These are phyloP conservation scores for Pilobolus umbonatus DNA, from an alignment of 192 early-diverging fungal genomes.

Conservation along the genomic window DNA sequence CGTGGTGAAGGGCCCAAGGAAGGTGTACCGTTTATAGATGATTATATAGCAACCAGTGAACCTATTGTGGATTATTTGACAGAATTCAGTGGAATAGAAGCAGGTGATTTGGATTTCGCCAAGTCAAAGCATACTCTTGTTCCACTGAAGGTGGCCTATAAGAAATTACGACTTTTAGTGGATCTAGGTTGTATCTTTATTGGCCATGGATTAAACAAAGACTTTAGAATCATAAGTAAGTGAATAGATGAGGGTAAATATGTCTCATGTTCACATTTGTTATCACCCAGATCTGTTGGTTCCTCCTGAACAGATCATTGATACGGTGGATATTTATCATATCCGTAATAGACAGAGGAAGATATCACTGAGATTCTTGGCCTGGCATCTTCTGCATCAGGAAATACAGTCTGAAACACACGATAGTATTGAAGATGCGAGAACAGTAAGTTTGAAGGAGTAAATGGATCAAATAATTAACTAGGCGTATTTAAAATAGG, in stretches of 20 bases:
- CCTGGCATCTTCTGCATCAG: slow-evolving; percentile 78
- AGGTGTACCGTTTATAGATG: slow-evolving; percentile 91
- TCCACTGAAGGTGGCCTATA: slow-evolving; percentile 90
- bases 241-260: not conserved
- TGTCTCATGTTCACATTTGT: not conserved
- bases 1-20: slow-evolving; percentile 71
- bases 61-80: slow-evolving; percentile 91
- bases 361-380: slow-evolving; percentile 87
- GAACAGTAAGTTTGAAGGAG: slow-evolving; percentile 52
- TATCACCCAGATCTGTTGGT: slow-evolving; percentile 68
- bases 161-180: slow-evolving; percentile 83
- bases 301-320: slow-evolving; percentile 80
- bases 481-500: no score
- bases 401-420: slow-evolving; percentile 89
- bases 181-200: slow-evolving; percentile 90
- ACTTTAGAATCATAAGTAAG: slow-evolving; percentile 92
- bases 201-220: slow-evolving; percentile 92
- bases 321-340: slow-evolving; percentile 93
- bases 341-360: slow-evolving; percentile 74
- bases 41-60: slow-evolving; percentile 84
- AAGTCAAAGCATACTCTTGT: slow-evolving; percentile 76
- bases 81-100: slow-evolving; percentile 90
- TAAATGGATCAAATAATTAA: not conserved
- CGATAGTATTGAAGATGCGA: slow-evolving; percentile 91
- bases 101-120: slow-evolving; percentile 75